Base-by-base conservation (phyloP, 2,329 filamentous ascomycete species). In the Aspergillus ibericus region DNA sequence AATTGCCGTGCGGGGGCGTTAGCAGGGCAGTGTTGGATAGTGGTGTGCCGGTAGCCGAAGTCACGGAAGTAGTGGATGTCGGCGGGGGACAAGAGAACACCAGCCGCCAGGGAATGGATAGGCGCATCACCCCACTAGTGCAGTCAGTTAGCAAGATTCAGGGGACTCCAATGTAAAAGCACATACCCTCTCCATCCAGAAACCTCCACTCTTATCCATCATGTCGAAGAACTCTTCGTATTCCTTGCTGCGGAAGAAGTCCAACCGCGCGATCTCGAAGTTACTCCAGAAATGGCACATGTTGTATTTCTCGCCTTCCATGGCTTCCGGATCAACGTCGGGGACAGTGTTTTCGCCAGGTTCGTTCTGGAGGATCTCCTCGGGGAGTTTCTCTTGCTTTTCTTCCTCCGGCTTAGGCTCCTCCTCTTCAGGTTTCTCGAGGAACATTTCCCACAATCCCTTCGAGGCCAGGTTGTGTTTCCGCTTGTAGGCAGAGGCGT, bases 261-360 rank as follows among this genome's bases (percentile, higher is more conserved):
- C 89, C 61, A 99, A 84, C 59, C 88, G 87, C 13, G 95, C 95
- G 78, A 99, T 99, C 77, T 99, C 95, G 67, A 99, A 99, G 76
- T 99, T 99, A 76, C 92, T 96, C 95, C 95, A 99, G 82, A 97
- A 99, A 81, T 99, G 95, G 75, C 95, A 99, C 95, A 99, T 99
- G 80, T 99, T 99, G 83, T 99, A 99, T 69, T 88, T 91, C 76
- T 99, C 95, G 63, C 92, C 92, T 73, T 98, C 93, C 95, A 99
- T 99, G 42, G 88, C 85, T 71, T 98, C 93, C 0, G 89, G 88
- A 70, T 98, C 92, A 57, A 97, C 90, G 42, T 95, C 87, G 29
- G 89, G 87, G n/a, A 92, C 78, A 34, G 84, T 84, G 62, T 88
- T 87, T 55, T 83, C 83, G 36, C 85, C 87, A 22, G 91, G 87